phyloP scores from a whole-genome alignment of 2,329 filamentous ascomycete species.

The Diplodia seriata region DNA sequence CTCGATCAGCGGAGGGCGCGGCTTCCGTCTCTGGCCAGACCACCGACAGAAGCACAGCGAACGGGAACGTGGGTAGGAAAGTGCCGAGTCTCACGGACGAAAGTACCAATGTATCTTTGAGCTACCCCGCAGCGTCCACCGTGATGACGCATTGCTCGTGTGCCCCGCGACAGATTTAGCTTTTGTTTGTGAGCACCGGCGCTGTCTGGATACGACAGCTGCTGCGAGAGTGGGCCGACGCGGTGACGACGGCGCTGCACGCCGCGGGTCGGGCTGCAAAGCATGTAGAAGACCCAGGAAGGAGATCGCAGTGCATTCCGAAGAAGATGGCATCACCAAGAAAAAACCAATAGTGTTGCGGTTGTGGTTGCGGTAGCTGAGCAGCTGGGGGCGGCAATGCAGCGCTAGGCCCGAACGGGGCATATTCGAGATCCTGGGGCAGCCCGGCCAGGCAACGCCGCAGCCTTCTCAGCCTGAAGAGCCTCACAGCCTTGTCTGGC shows the following conservation, averaged over 20 bases:
- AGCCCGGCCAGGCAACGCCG: background rate
- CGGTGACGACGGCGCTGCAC: background rate
- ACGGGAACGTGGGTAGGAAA: no score
- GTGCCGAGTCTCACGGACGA: background rate
- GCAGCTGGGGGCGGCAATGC: background rate
- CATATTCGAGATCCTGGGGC: background rate
- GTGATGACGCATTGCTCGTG: constrained; percentile 5
- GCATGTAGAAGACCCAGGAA: background rate
- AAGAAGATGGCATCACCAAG: no score
- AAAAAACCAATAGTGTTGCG: no score
- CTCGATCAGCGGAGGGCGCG: background rate
- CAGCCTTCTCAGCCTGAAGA: constrained; percentile 8
- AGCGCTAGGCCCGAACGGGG: constrained; percentile 10
- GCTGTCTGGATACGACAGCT: background rate
- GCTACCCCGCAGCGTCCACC: constrained; percentile 11
- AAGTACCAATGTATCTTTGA: background rate
- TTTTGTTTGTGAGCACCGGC: constrained; percentile 19
- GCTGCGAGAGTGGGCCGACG: constrained; percentile 18
- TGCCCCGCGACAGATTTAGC: constrained; percentile 11
- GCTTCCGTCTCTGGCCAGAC: background rate
- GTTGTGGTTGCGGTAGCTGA: constrained; percentile 2
- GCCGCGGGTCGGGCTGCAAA: background rate
- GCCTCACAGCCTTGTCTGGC: constrained; percentile 2
- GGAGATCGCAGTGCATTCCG: background rate
- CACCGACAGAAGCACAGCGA: background rate